Evolutionary conservation across 495 filamentous ascomycete genomes (phyloP).

Genomic region (Neurospora sp.): DNA sequence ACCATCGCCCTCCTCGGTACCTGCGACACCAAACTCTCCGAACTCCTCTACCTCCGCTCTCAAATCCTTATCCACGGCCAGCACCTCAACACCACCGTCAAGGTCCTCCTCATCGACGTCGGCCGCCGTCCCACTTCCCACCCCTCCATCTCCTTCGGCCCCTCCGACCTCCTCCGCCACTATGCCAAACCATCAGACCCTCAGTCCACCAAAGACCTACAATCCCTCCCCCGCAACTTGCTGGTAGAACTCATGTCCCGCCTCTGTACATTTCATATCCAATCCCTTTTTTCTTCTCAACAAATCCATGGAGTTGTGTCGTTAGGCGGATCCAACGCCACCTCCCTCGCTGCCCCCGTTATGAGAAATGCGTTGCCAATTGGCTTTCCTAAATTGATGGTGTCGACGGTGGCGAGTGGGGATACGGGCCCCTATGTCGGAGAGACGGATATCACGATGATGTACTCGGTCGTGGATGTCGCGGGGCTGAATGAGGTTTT

Average conservation of each 20-base stretch:
- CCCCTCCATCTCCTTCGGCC: slow-evolving; percentile 37
- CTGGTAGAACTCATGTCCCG: slow-evolving; percentile 42
- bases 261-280: slow-evolving; percentile 27
- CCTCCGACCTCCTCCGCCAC: slow-evolving; percentile 18
- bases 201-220: background rate
- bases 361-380: slow-evolving; percentile 52
- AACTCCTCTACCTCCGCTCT: slow-evolving; percentile 47
- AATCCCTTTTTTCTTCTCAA: slow-evolving; percentile 18
- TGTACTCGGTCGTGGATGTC: slow-evolving; percentile 62
- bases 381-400: slow-evolving; percentile 59
- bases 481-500: slow-evolving; percentile 53
- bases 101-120: slow-evolving; percentile 49
- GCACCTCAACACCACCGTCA: slow-evolving; percentile 7
- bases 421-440: slow-evolving; percentile 49
- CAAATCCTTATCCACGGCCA: slow-evolving; percentile 32
- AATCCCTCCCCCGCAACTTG: slow-evolving; percentile 1
- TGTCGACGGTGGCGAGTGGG: slow-evolving; percentile 56
- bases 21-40: slow-evolving; percentile 55
- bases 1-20: slow-evolving; percentile 55
- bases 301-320: slow-evolving; percentile 45
- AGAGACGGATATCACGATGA: slow-evolving; percentile 58
- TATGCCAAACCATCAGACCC: slow-evolving; percentile 14
- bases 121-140: slow-evolving; percentile 35
- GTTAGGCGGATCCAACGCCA: slow-evolving; percentile 50
- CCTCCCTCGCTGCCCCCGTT: slow-evolving; percentile 42